Evolutionary conservation across 2,329 filamentous ascomycete species (phyloP).

Genomic region (Microascus cirrosus): DNA sequence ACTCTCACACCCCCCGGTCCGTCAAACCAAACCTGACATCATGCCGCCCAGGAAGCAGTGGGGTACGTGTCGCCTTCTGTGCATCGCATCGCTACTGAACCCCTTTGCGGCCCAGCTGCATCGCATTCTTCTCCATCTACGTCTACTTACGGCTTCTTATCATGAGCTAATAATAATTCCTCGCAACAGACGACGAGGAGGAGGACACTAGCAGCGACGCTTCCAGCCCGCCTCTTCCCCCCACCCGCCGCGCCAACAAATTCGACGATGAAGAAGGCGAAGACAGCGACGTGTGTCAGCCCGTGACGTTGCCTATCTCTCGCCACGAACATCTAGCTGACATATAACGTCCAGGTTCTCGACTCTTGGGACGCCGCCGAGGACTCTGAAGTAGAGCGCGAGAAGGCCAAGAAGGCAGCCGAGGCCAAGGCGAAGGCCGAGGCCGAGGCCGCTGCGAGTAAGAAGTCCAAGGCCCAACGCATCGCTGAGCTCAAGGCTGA

Average conservation of each 20-base stretch:
- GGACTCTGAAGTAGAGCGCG: conserved; percentile 91
- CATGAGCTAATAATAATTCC: conserved; percentile 3
- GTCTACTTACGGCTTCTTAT: neutral
- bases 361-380: conserved; percentile 96
- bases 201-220: conserved; percentile 22
- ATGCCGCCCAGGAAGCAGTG: conserved; percentile 31
- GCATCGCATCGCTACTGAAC: conserved; percentile 2
- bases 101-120: neutral
- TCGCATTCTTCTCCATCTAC: neutral
- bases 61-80: conserved; percentile 21
- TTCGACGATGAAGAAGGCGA: conserved; percentile 90
- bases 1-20: neutral
- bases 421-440: conserved; percentile 85
- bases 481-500: conserved; percentile 67
- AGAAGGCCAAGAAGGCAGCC: conserved; percentile 80
- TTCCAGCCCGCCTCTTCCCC: conserved; percentile 20
- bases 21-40: conserved; percentile 15
- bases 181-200: conserved; percentile 22
- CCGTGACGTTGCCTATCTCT: neutral
- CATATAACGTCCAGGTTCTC: conserved; percentile 52
- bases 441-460: conserved; percentile 75
- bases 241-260: conserved; percentile 37
- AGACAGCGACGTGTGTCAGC: conserved; percentile 56
- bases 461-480: conserved; percentile 77
- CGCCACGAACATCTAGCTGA: neutral